Conservation (phyloP, 2,329 filamentous ascomycete genomes). For the Colletotrichum sp. region DNA sequence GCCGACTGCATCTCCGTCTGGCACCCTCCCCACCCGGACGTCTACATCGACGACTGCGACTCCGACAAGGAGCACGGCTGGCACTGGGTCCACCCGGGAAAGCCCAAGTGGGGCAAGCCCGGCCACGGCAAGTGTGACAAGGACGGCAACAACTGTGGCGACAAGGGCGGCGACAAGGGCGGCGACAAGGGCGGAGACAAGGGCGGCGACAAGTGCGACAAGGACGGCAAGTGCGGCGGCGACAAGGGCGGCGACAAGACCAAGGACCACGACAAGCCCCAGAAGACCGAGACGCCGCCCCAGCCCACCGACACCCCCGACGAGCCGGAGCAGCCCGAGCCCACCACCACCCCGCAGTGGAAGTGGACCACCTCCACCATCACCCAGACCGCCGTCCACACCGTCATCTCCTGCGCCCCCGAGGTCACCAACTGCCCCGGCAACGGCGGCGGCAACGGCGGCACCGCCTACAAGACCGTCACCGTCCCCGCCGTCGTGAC, state of each 20-base stretch:
- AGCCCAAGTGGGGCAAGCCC: conserved; percentile 18
- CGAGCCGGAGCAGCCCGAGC: conserved; percentile 4
- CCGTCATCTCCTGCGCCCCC: conserved; percentile 43
- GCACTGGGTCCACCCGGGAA: conserved; percentile 41
- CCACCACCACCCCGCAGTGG: conserved; percentile 28
- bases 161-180: not conserved
- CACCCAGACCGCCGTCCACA: conserved; percentile 41
- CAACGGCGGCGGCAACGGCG: conserved; percentile 27
- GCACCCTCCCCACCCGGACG: conserved; percentile 40
- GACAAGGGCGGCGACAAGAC: not conserved
- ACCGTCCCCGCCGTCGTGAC: conserved; percentile 45
- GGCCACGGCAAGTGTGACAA: conserved; percentile 12
- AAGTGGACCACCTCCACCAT: conserved; percentile 48
- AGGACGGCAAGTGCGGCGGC: not conserved
- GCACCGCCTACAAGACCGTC: conserved; percentile 39
- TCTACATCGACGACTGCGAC: conserved; percentile 42
- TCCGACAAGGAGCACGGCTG: conserved; percentile 32
- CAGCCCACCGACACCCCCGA: not conserved
- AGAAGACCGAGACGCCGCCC: not conserved
- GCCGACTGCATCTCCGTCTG: conserved; percentile 33
- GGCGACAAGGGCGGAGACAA: not conserved
- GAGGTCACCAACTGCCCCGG: conserved; percentile 41
- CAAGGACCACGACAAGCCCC: not conserved
- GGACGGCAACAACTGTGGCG: not conserved
- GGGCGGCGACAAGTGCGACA: not conserved